phyloP scores from a whole-genome alignment of 176 grass and related monocot species.

The Luzula sylvatica region DNA sequence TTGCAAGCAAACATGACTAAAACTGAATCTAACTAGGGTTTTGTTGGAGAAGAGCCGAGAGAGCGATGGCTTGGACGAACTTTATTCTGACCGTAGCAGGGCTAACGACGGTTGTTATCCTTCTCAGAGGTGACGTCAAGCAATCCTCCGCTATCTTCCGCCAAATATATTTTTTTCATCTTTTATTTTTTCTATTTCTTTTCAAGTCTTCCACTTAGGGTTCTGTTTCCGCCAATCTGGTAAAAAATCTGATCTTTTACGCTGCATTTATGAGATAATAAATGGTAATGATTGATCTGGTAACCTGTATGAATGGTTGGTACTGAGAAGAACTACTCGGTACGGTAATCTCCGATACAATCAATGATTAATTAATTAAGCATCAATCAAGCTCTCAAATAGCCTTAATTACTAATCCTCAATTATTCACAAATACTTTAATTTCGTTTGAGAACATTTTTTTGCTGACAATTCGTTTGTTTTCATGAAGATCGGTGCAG shows the following conservation, averaged over 20 bases:
- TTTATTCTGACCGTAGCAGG: constrained; percentile 66
- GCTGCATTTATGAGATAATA: too few species aligned
- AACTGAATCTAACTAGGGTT: constrained; percentile 13
- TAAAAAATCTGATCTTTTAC: too few species aligned
- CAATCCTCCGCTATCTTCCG: constrained; percentile 63
- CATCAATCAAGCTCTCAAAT: too few species aligned
- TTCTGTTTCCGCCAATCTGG: too few species aligned
- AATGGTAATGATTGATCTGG: too few species aligned
- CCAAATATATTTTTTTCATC: constrained; percentile 23
- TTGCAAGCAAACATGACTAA: too few species aligned
- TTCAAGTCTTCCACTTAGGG: not conserved
- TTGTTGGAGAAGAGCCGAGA: not conserved
- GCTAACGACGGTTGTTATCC: constrained; percentile 42
- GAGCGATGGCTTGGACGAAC: constrained; percentile 71
- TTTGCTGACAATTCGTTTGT: not conserved
- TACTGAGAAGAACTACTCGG: too few species aligned
- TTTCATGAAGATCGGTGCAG: constrained; percentile 35
- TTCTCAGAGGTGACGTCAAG: constrained; percentile 81
- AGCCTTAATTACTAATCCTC: too few species aligned
- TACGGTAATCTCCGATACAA: too few species aligned
- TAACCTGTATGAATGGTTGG: too few species aligned
- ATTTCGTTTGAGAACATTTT: not conserved
- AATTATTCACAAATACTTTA: too few species aligned
- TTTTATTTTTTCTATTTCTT: not conserved
- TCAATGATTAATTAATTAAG: too few species aligned